These are phyloP conservation scores for Salix exigua DNA, from an alignment of 345 rosid species.

Conservation along the genomic window DNA sequence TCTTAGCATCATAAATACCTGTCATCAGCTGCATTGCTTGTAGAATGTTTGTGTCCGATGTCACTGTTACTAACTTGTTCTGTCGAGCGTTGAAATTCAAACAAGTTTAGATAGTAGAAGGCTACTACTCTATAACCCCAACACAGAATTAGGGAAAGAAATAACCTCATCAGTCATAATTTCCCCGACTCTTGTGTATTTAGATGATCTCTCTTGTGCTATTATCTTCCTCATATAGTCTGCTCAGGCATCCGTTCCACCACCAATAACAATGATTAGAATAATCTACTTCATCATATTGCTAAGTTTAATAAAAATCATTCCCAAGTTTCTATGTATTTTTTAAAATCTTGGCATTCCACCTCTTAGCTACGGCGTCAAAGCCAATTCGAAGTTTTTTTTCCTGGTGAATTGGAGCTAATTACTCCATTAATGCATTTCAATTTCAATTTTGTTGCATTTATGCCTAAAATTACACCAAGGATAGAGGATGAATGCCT, in stretches of 20 bases:
- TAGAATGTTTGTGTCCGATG: conserved; percentile 61
- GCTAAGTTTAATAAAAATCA: neutral
- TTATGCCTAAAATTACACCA: neutral
- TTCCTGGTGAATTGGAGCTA: neutral
- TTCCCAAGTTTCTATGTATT: no score
- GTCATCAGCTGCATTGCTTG: conserved; percentile 92
- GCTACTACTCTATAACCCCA: neutral
- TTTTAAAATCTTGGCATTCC: neutral
- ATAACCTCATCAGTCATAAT: conserved; percentile 78
- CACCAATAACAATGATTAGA: neutral
- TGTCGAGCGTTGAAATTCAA: conserved; percentile 17
- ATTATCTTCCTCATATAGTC: conserved; percentile 73
- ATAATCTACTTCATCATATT: neutral
- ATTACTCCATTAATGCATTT: neutral
- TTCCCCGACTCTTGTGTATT: conserved; percentile 69
- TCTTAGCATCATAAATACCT: conserved; percentile 34
- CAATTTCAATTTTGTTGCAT: neutral
- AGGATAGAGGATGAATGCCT: neutral
- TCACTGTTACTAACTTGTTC: conserved; percentile 61
- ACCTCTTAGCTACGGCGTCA: neutral
- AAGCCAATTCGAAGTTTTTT: neutral
- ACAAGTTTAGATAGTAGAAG: conserved; percentile 2
- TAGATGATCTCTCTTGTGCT: conserved; percentile 60
- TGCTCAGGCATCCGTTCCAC: conserved; percentile 32
- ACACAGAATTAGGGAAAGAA: neutral